Conservation (phyloP, 1,284 basidiomycete species). For the Boletus sp. region DNA sequence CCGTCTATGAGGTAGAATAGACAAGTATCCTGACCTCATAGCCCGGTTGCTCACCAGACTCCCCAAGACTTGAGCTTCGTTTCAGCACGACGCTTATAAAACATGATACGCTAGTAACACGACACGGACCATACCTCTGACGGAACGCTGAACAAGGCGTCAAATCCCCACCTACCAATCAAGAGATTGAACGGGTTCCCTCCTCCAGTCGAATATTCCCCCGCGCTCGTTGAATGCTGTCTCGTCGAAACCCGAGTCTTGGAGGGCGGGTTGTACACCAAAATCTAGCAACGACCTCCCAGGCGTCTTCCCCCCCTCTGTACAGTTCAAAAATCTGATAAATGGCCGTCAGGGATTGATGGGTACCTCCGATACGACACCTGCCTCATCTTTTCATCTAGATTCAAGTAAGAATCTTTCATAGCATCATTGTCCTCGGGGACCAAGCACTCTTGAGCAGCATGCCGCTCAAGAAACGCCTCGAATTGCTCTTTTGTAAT, state of each 20-base stretch:
- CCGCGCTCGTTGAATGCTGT: constrained; percentile 2
- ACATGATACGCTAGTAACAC: not conserved
- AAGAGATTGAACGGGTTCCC: not conserved
- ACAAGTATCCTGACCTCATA: not conserved
- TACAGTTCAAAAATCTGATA: constrained; percentile 9
- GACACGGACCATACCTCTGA: not conserved
- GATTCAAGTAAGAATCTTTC: constrained; percentile 26
- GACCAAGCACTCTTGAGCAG: constrained; percentile 23
- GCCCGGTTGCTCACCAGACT: not conserved
- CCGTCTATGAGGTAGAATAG: not conserved
- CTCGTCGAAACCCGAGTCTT: constrained; percentile 12
- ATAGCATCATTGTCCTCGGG: constrained; percentile 26
- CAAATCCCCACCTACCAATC: constrained; percentile 7
- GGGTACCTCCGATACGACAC: too few species aligned
- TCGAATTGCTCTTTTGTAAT: constrained; percentile 21
- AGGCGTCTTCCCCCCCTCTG: constrained; percentile 9
- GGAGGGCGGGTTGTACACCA: constrained; percentile 5
- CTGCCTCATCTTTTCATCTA: constrained; percentile 25
- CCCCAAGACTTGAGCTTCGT: not conserved
- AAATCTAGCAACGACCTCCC: constrained; percentile 8
- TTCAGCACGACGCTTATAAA: not conserved
- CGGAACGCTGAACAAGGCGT: not conserved
- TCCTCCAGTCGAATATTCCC: constrained; percentile 14
- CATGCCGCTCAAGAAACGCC: constrained; percentile 14
- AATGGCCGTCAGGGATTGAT: not conserved